Evolutionary conservation across 768 basidiomycete genomes (phyloP).

Genomic region (Collybia nuda): DNA sequence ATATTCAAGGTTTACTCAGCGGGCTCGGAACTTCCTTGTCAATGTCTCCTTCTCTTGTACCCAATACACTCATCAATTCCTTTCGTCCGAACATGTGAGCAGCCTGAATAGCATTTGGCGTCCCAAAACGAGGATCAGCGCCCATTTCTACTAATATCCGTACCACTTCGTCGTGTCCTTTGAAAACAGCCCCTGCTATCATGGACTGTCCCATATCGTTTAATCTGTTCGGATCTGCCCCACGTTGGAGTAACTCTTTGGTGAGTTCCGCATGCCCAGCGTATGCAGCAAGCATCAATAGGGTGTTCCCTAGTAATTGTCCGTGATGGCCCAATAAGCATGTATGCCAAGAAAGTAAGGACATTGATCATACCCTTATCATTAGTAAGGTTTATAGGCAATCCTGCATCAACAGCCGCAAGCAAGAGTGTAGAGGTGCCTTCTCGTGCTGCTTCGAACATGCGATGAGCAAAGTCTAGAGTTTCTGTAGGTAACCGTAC

Average conservation of each 20-base stretch:
- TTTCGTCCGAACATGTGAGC: conserved; percentile 67
- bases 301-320: conserved; percentile 58
- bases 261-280: conserved; percentile 60
- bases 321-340: conserved; percentile 2
- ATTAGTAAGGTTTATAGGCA: conserved; percentile 74
- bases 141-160: conserved; percentile 49
- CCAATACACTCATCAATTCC: conserved; percentile 55
- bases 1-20: conserved; percentile 9
- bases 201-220: conserved; percentile 77
- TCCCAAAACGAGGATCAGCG: conserved; percentile 66
- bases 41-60: conserved; percentile 58
- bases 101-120: conserved; percentile 66
- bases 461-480: conserved; percentile 60
- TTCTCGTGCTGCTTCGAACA: conserved; percentile 73
- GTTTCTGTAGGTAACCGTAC: conserved; percentile 38
- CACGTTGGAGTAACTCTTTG: conserved; percentile 49
- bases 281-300: conserved; percentile 80
- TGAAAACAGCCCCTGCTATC: conserved; percentile 78
- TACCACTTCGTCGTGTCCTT: conserved; percentile 64
- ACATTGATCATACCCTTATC: conserved; percentile 48
- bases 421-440: conserved; percentile 54
- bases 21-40: conserved; percentile 35
- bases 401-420: conserved; percentile 63
- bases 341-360: neutral
- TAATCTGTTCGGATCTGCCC: conserved; percentile 64